Base-by-base conservation (phyloP, 2,329 filamentous ascomycete species). In the Penicillium italicum region DNA sequence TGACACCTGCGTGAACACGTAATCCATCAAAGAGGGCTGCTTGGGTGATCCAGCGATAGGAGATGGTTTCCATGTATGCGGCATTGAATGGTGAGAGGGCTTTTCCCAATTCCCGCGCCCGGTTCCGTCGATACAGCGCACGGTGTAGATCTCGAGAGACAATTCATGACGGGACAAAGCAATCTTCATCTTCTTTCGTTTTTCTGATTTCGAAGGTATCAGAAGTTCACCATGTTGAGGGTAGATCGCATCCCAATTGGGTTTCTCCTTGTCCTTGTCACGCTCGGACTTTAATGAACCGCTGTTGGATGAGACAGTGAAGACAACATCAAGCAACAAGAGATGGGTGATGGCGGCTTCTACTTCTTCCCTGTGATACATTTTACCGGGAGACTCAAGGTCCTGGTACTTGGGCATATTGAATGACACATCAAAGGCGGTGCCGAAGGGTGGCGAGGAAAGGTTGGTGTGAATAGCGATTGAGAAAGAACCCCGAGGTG, bases 381-480 rank as follows among this genome's bases (percentile, higher is more conserved):
- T 63, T 8, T 64, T 68, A 16, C 65, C 66, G 0, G 74, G 71
- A 1, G 72, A 66, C 31, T 71, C 66, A 22, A 69, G 60, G 31
- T 71, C 63, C 1, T 70, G 64, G 45, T 68, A 63, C 4, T 67
- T 58, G 2, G 72, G 64, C 22, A 72, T 58, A 33, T 67, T 65
- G 53, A 73, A 71, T 4, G 68, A 67, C 20, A 76, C 60, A 18
- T 74, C 69, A 44, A 73, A 77, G 50, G 67, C 64, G 8, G 75
- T 76, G 9, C 75, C 74, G n/a, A 72, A 64, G 0, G 67, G 67
- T 9, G 69, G 66, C 2, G 65, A 56, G 6, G 62, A 64, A 12
- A 73, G 50, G 33, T 69, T 73, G 16, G 75, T 77, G 31, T 66
- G 69, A 30, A 76, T 66, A 40, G 61, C 69, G 36, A 79, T 69